Evolutionary conservation across 192 early-diverging fungal genomes (phyloP).

Genomic region (Oehlia diaphana): DNA sequence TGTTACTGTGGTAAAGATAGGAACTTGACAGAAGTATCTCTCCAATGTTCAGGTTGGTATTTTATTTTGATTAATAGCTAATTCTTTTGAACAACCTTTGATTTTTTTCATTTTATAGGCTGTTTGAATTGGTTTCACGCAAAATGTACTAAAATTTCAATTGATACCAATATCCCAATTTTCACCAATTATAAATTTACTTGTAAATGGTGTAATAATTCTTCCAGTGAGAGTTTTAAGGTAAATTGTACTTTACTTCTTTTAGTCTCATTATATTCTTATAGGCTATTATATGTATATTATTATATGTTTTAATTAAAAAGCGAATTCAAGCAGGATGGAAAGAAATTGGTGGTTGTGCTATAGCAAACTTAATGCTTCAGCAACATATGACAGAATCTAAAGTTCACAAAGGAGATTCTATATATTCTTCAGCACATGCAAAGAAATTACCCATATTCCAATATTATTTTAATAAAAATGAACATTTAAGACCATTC

Average conservation of each 20-base stretch:
- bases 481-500: slow-evolving; percentile 63
- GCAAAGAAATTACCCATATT: slow-evolving; percentile 35
- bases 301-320: slow-evolving; percentile 29
- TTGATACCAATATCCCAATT: slow-evolving; percentile 53
- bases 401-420: slow-evolving; percentile 28
- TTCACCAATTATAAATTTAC: slow-evolving; percentile 64
- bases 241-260: not conserved
- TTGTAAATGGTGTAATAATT: slow-evolving; percentile 46
- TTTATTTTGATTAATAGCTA: not conserved
- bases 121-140: slow-evolving; percentile 70
- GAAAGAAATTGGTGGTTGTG: slow-evolving; percentile 64
- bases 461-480: slow-evolving; percentile 64
- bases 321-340: slow-evolving; percentile 62
- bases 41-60: slow-evolving; percentile 56
- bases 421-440: slow-evolving; percentile 37
- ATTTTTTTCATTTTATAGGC: slow-evolving; percentile 27
- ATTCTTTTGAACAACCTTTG: not conserved
- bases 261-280: not conserved
- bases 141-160: slow-evolving; percentile 46
- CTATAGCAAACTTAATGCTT: slow-evolving; percentile 63
- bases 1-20: slow-evolving; percentile 71
- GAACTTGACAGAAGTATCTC: slow-evolving; percentile 50
- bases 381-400: slow-evolving; percentile 44
- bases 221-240: slow-evolving; percentile 4
- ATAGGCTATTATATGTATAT: not conserved